These are phyloP conservation scores for Paramecium caudatum DNA, from an alignment of 73 alveolate species.

Conservation along the genomic window DNA sequence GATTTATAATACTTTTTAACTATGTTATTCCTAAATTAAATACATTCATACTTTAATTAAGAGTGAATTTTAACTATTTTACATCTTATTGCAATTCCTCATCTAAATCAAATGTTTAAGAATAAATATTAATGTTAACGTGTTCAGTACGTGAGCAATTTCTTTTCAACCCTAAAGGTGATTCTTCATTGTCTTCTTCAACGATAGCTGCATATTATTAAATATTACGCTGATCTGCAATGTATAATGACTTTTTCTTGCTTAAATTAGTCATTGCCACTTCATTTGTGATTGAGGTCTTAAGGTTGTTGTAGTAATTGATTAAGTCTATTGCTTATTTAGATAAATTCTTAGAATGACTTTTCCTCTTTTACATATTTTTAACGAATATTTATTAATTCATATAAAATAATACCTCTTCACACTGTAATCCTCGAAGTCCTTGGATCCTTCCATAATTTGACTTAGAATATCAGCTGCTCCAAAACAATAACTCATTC, in stretches of 20 bases:
- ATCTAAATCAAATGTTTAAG: constrained; percentile 27
- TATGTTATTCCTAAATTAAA: background rate
- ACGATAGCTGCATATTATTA: background rate
- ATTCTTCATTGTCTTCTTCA: constrained; percentile 13
- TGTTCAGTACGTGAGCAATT: constrained; percentile 36
- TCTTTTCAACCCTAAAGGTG: background rate
- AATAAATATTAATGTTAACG: background rate
- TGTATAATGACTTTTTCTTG: constrained; percentile 15
- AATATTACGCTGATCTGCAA: constrained; percentile 5
- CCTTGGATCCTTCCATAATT: constrained; percentile 43
- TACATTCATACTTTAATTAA: background rate
- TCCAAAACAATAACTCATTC: constrained; percentile 61
- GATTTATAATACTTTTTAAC: background rate
- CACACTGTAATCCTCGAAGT: constrained; percentile 2
- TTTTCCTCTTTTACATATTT: constrained; percentile 21
- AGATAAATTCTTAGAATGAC: constrained; percentile 15
- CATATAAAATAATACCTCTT: constrained; percentile 57
- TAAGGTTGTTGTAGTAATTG: constrained; percentile 3
- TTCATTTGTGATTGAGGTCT: constrained; percentile 16
- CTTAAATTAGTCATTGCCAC: background rate
- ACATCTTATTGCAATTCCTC: constrained; percentile 37
- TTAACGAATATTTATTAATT: constrained; percentile 53
- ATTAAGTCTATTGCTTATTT: constrained; percentile 21
- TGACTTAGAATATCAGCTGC: constrained; percentile 42
- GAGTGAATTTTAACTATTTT: constrained; percentile 20